Conservation (phyloP, 768 basidiomycete genomes). For the Saitozyma podzolica region DNA sequence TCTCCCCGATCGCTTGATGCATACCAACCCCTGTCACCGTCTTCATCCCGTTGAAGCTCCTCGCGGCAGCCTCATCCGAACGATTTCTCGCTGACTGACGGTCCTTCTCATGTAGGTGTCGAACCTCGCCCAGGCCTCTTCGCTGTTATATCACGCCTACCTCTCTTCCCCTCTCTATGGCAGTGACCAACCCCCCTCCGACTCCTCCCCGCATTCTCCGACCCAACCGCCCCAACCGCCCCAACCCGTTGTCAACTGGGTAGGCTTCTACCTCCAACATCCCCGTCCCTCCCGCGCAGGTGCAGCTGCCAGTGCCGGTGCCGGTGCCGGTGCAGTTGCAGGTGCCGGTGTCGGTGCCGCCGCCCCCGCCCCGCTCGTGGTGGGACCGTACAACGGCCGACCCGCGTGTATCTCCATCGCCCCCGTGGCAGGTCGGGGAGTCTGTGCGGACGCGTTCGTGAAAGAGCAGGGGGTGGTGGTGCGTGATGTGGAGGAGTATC, state of each 20-base stretch:
- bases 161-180: conserved; percentile 71
- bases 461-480: conserved; percentile 66
- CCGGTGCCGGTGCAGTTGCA: neutral
- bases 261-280: conserved; percentile 59
- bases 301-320: neutral
- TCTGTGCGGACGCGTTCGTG: conserved; percentile 78
- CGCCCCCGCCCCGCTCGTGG: conserved; percentile 56
- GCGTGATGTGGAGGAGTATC: conserved; percentile 72
- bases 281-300: conserved; percentile 1
- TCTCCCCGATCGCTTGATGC: no score
- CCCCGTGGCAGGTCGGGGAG: conserved; percentile 64
- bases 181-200: conserved; percentile 16
- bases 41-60: no score
- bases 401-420: conserved; percentile 87
- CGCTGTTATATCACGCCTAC: conserved; percentile 75
- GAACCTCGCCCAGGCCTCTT: conserved; percentile 81
- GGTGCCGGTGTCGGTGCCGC: neutral
- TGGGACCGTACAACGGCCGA: conserved; percentile 86
- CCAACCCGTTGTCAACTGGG: conserved; percentile 71
- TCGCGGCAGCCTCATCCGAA: no score
- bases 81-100: neutral
- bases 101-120: conserved; percentile 61
- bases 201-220: no score
- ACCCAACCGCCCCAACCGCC: conserved; percentile 57
- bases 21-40: no score